These are phyloP conservation scores for Leccinum pellstonianum DNA, from an alignment of 768 basidiomycete species.

Conservation along the genomic window DNA sequence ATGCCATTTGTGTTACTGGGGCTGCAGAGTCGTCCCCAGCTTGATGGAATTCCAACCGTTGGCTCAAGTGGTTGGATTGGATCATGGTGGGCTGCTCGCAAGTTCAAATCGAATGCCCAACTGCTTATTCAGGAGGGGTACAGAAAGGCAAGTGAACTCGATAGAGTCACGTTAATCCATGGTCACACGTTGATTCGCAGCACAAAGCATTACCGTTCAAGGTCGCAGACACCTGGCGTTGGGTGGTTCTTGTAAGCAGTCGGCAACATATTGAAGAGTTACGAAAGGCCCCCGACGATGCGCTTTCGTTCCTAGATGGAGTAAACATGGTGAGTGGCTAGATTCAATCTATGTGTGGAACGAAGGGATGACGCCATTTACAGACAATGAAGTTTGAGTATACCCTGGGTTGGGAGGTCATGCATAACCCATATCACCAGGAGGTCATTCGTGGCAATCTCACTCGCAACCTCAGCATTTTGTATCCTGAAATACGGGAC, in stretches of 20 bases:
- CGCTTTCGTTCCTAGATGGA: conserved; percentile 36
- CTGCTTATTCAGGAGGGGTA: conserved; percentile 35
- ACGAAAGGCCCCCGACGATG: conserved; percentile 39
- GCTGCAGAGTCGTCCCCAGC: conserved; percentile 11
- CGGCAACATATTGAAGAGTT: conserved; percentile 13
- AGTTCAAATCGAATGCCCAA: conserved; percentile 18
- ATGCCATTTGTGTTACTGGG: neutral
- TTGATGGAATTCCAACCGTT: conserved; percentile 32
- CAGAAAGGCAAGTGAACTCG: conserved; percentile 21
- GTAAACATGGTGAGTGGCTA: conserved; percentile 30
- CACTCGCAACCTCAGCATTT: conserved; percentile 35
- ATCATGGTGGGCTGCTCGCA: conserved; percentile 29
- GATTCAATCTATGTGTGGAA: neutral
- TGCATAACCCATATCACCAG: conserved; percentile 33
- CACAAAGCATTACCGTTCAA: neutral
- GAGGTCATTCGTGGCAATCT: conserved; percentile 30
- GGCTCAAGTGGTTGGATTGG: conserved; percentile 26
- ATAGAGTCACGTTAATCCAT: neutral
- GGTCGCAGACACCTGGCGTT: neutral
- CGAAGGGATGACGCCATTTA: neutral
- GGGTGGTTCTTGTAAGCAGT: neutral
- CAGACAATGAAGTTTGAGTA: conserved; percentile 40
- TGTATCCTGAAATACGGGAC: neutral
- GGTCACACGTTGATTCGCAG: neutral
- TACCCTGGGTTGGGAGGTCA: conserved; percentile 36